A percentile compares a stretch with the other conserved stretches of the same genome.
phyloP scores from a whole-genome alignment of 768 basidiomycete genomes.

The Suillus paluster region DNA sequence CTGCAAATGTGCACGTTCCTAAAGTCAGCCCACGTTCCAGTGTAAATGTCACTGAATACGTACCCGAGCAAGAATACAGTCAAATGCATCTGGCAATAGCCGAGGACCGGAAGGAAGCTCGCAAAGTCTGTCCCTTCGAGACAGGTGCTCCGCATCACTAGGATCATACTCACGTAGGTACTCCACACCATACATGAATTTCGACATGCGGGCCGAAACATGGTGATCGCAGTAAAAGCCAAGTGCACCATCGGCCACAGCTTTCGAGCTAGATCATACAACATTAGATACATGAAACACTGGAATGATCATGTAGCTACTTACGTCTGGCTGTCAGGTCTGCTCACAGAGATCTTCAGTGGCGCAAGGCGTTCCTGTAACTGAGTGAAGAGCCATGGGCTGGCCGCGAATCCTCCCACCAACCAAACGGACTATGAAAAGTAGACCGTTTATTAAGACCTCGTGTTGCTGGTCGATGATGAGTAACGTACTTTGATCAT shows the following conservation, averaged over 20 bases:
- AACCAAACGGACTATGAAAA: conserved; percentile 72
- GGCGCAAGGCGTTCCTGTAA: conserved; percentile 69
- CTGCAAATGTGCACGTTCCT: conserved; percentile 36
- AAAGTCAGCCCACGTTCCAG: conserved; percentile 14
- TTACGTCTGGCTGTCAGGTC: conserved; percentile 82
- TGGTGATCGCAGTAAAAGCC: conserved; percentile 87
- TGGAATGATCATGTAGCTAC: conserved; percentile 21
- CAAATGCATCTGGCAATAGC: conserved; percentile 81
- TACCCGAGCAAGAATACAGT: conserved; percentile 76
- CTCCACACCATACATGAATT: conserved; percentile 84
- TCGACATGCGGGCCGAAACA: conserved; percentile 80
- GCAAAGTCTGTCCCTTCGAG: conserved; percentile 66
- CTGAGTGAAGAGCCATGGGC: conserved; percentile 79
- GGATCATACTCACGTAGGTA: conserved; percentile 71
- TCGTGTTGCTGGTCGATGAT: neutral
- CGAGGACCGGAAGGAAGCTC: conserved; percentile 79
- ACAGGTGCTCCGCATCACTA: conserved; percentile 66
- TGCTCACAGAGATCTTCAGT: conserved; percentile 62
- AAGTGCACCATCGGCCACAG: conserved; percentile 82
- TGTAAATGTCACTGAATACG: conserved; percentile 24
- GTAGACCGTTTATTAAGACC: conserved; percentile 5
- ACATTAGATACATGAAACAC: conserved; percentile 11
- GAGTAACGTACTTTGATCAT: conserved; percentile 57
- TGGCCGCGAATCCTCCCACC: conserved; percentile 84
- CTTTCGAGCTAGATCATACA: conserved; percentile 65